phyloP scores from a whole-genome alignment of 2,329 filamentous ascomycete species.

The Xylaria sp. region DNA sequence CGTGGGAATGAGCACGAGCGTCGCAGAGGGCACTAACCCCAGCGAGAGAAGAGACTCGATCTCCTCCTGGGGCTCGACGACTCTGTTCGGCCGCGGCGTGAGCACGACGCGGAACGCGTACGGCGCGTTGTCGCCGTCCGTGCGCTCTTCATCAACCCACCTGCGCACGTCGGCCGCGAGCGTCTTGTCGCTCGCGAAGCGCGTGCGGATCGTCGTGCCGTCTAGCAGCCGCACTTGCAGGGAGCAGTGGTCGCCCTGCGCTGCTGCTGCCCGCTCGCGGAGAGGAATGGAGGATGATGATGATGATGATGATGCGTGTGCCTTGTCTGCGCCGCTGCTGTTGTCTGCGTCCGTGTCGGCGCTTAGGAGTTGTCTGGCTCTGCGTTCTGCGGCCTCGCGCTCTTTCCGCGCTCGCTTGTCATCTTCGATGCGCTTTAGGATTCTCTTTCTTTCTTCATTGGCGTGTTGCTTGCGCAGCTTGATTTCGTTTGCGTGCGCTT shows the following conservation, averaged over 20 bases:
- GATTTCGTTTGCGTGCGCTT: slow-evolving; percentile 52
- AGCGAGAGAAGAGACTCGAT: slow-evolving; percentile 73
- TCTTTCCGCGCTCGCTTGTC: slow-evolving; percentile 77
- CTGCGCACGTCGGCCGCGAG: slow-evolving; percentile 74
- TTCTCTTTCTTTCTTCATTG: slow-evolving; percentile 74
- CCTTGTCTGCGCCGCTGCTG: slow-evolving; percentile 28
- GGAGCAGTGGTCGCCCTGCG: slow-evolving; percentile 58
- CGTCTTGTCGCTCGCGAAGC: slow-evolving; percentile 73
- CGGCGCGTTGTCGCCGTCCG: slow-evolving; percentile 67
- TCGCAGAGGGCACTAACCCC: slow-evolving; percentile 81
- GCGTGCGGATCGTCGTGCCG: slow-evolving; percentile 79
- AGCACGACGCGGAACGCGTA: slow-evolving; percentile 89
- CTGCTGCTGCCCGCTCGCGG: slow-evolving; percentile 32
- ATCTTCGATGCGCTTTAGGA: slow-evolving; percentile 79
- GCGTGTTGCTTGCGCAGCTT: slow-evolving; percentile 74
- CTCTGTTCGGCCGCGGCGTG: slow-evolving; percentile 78
- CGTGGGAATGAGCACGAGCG: slow-evolving; percentile 82
- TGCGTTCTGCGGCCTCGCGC: slow-evolving; percentile 61
- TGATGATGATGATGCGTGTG: background rate
- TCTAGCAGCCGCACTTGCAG: slow-evolving; percentile 87
- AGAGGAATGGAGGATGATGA: slow-evolving; percentile 35
- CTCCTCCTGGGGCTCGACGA: slow-evolving; percentile 81
- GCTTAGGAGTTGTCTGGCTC: slow-evolving; percentile 48
- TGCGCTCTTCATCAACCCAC: slow-evolving; percentile 77
- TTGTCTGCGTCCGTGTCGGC: slow-evolving; percentile 26